phyloP scores from a whole-genome alignment of 495 filamentous ascomycete species.

The Trypethelium eluteriae region DNA sequence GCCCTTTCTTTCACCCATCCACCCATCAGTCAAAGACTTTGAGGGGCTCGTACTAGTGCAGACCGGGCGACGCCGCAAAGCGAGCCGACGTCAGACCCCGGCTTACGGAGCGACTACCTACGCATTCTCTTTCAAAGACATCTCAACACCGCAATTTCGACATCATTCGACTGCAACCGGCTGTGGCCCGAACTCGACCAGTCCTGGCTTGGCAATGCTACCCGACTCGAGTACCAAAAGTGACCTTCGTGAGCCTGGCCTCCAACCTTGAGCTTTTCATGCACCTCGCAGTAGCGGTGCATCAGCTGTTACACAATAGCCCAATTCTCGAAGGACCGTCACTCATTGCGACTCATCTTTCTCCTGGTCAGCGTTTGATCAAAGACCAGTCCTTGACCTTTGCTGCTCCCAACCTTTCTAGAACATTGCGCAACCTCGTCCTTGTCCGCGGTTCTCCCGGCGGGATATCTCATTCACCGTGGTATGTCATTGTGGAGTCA shows the following conservation, averaged over 20 bases:
- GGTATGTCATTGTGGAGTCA: neutral
- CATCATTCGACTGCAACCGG: neutral
- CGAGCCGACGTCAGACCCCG: neutral
- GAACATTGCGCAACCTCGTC: neutral
- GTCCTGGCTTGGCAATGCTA: neutral
- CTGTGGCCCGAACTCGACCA: neutral
- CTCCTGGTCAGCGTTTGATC: neutral
- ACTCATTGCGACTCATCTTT: neutral
- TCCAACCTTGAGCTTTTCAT: neutral
- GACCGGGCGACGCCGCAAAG: no score
- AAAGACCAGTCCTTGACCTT: no score
- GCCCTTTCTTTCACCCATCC: neutral
- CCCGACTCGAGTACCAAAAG: neutral
- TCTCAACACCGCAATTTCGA: neutral
- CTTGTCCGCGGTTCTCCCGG: neutral
- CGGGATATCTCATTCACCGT: neutral
- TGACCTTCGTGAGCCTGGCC: neutral
- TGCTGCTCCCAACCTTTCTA: neutral
- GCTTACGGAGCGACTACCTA: neutral
- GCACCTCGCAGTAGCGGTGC: neutral
- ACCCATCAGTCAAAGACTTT: neutral
- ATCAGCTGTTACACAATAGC: neutral
- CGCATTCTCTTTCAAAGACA: neutral
- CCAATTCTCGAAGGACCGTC: neutral
- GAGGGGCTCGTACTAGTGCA: neutral